Conservation (phyloP, 768 basidiomycete genomes). For the Boletus pseudo-olivaceus region DNA sequence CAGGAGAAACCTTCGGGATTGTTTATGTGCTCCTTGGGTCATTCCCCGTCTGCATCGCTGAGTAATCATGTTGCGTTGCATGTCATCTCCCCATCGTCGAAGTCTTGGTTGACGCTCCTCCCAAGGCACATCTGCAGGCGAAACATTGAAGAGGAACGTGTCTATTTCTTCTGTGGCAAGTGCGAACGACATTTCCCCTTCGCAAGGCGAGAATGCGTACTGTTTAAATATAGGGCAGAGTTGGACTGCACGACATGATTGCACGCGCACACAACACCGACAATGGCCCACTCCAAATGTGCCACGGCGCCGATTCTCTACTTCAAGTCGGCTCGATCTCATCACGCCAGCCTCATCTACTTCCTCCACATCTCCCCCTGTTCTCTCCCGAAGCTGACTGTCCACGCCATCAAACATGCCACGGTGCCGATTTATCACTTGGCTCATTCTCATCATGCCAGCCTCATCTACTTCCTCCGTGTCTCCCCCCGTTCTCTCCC, state of each 20-base stretch:
- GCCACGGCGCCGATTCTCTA: no score
- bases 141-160: slow-evolving; percentile 55
- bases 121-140: slow-evolving; percentile 41
- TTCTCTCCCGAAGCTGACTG: no score
- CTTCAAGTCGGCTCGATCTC: no score
- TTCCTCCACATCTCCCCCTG: no score
- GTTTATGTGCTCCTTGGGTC: slow-evolving; percentile 61
- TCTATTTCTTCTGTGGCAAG: slow-evolving; percentile 61
- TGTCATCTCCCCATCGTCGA: background rate
- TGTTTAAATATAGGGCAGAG: slow-evolving; percentile 46
- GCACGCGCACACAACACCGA: no score
- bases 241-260: slow-evolving; percentile 48
- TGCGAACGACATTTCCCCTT: slow-evolving; percentile 44
- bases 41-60: slow-evolving; percentile 61
- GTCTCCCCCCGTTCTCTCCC: no score
- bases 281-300: no score
- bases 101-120: slow-evolving; percentile 8
- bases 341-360: no score
- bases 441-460: no score
- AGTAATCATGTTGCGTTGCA: slow-evolving; percentile 48
- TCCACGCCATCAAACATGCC: no score
- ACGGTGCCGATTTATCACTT: no score
- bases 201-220: slow-evolving; percentile 44
- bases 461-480: no score
- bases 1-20: slow-evolving; percentile 69